Conservation (phyloP, 768 basidiomycete species). For the Lactarius vividus region DNA sequence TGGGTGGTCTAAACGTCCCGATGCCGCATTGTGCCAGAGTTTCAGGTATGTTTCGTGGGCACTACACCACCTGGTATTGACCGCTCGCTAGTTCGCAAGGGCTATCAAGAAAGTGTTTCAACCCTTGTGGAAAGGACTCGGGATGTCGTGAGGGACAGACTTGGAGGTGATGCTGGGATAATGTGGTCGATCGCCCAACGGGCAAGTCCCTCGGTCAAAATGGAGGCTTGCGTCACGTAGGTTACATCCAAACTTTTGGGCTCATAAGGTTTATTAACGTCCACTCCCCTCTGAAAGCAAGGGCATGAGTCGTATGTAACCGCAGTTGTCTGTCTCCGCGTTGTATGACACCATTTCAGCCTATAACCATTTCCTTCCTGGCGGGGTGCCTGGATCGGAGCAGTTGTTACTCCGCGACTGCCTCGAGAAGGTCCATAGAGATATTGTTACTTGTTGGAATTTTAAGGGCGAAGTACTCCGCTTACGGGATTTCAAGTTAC, state of each 20-base stretch:
- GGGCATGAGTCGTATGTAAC: neutral
- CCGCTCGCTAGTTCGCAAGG: neutral
- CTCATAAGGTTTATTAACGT: neutral
- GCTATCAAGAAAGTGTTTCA: neutral
- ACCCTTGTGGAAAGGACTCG: neutral
- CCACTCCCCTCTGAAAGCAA: neutral
- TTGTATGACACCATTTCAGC: neutral
- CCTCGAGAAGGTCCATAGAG: neutral
- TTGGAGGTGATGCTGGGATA: neutral
- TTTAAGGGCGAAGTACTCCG: neutral
- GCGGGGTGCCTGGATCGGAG: neutral
- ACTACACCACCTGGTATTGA: neutral
- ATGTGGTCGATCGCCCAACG: neutral
- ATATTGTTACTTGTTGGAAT: neutral
- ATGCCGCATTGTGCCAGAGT: neutral
- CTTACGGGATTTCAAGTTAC: neutral
- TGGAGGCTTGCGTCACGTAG: neutral
- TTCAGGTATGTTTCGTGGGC: neutral
- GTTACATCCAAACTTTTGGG: neutral
- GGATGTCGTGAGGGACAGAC: neutral
- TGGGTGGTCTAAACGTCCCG: neutral
- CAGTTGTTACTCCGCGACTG: neutral
- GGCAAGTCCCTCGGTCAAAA: neutral
- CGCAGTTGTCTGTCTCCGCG: neutral
- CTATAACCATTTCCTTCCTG: neutral